These are phyloP conservation scores for Brassica hybrid DNA, from an alignment of 441 rosid species.

Conservation along the genomic window DNA sequence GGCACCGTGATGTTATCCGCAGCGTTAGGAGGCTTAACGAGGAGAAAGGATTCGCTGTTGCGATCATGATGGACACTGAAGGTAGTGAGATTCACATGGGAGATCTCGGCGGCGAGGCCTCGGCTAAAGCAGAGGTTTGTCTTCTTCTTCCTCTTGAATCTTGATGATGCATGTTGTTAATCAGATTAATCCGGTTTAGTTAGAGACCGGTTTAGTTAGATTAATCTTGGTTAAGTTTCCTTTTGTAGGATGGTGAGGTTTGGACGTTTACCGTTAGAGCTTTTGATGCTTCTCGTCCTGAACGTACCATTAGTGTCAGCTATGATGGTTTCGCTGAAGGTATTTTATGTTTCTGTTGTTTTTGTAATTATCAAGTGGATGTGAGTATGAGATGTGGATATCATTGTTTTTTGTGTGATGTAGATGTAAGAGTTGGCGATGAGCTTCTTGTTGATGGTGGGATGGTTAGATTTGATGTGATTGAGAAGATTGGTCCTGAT, in stretches of 20 bases:
- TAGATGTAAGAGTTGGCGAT: conserved; percentile 80
- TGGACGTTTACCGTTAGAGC: conserved; percentile 1
- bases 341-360: neutral
- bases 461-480: conserved; percentile 97
- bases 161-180: neutral
- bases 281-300: neutral
- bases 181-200: no score
- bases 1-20: conserved; percentile 83
- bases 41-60: conserved; percentile 95
- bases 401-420: conserved; percentile 1
- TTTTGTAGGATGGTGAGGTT: neutral
- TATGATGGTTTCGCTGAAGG: conserved; percentile 7
- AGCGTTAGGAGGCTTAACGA: conserved; percentile 84
- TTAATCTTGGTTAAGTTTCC: no score
- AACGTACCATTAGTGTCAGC: neutral
- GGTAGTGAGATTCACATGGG: conserved; percentile 99
- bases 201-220: no score
- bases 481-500: conserved; percentile 94
- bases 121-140: conserved; percentile 89
- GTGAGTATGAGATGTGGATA: neutral
- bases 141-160: neutral
- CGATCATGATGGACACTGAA: conserved; percentile 99
- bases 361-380: neutral
- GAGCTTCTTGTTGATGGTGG: conserved; percentile 98
- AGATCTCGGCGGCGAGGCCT: conserved; percentile 86